These are phyloP conservation scores for Phytophthora pisi DNA, from an alignment of 352 stramenopile species.

Conservation along the genomic window DNA sequence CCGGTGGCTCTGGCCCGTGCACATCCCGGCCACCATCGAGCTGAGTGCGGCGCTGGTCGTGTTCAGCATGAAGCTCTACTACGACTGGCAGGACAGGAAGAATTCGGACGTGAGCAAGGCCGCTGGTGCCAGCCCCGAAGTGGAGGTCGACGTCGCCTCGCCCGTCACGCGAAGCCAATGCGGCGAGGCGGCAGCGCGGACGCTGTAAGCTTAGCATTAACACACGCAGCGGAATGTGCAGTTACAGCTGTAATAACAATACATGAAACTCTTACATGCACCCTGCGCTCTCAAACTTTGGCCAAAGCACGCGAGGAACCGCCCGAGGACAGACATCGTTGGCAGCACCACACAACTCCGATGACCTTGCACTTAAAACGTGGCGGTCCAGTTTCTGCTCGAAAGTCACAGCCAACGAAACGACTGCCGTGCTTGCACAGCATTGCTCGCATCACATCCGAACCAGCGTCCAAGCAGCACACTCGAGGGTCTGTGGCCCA, in stretches of 20 bases:
- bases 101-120: slow-evolving; percentile 15
- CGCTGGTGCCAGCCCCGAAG: slow-evolving; percentile 20
- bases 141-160: slow-evolving; percentile 27
- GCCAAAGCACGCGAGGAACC: background rate
- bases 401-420: slow-evolving; percentile 3
- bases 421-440: background rate
- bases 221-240: background rate
- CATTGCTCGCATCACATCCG: slow-evolving; percentile 3
- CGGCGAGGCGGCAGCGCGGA: slow-evolving; percentile 5
- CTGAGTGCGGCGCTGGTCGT: slow-evolving; percentile 38
- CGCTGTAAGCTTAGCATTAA: too few species aligned
- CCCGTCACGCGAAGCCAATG: slow-evolving; percentile 16
- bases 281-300: background rate
- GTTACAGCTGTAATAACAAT: background rate
- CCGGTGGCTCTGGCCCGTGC: slow-evolving; percentile 56
- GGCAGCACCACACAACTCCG: slow-evolving; percentile 19
- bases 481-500: slow-evolving; percentile 59
- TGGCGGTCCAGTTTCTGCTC: slow-evolving; percentile 10
- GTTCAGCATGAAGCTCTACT: slow-evolving; percentile 57
- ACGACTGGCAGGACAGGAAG: slow-evolving; percentile 33
- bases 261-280: background rate
- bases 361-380: slow-evolving; percentile 15
- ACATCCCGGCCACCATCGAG: slow-evolving; percentile 58
- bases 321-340: slow-evolving; percentile 23
- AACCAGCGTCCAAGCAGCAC: too few species aligned